Percentiles rank a stretch among this genome's conserved stretches.
phyloP scores from a whole-genome alignment of 768 basidiomycete genomes.

The Tephrocybe sp. region DNA sequence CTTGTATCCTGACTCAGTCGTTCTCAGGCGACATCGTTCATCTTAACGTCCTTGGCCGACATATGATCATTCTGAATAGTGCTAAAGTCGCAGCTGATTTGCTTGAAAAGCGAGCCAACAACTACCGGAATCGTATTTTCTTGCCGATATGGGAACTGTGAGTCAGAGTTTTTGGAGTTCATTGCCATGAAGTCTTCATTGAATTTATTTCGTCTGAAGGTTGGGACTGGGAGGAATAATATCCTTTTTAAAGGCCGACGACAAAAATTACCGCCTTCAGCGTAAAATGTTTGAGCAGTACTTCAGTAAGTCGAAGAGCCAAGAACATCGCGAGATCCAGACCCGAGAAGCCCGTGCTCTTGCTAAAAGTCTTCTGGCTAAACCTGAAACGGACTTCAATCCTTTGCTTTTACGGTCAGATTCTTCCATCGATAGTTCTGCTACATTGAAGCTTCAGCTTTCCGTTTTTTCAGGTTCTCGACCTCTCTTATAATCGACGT shows the following conservation, averaged over 20 bases:
- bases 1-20: no score
- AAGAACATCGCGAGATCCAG: conserved; percentile 24
- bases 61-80: conserved; percentile 23
- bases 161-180: no score
- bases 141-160: conserved; percentile 19
- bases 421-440: not conserved
- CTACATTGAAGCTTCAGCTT: not conserved
- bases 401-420: not conserved
- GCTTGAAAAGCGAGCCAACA: conserved; percentile 21
- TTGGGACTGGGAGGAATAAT: conserved; percentile 8
- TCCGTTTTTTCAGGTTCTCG: conserved; percentile 17
- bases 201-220: conserved; percentile 19
- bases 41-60: conserved; percentile 21
- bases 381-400: not conserved
- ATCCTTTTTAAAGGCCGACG: not conserved
- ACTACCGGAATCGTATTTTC: conserved; percentile 23
- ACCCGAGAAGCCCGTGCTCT: conserved; percentile 31
- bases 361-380: conserved; percentile 23
- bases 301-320: conserved; percentile 20
- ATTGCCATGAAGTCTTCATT: no score
- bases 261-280: conserved; percentile 20
- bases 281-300: conserved; percentile 20
- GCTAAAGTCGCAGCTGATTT: conserved; percentile 24
- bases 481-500: conserved; percentile 21
- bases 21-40: conserved; percentile 1